These are phyloP conservation scores for Amauroascus niger DNA, from an alignment of 2,329 filamentous ascomycete species.

Conservation along the genomic window DNA sequence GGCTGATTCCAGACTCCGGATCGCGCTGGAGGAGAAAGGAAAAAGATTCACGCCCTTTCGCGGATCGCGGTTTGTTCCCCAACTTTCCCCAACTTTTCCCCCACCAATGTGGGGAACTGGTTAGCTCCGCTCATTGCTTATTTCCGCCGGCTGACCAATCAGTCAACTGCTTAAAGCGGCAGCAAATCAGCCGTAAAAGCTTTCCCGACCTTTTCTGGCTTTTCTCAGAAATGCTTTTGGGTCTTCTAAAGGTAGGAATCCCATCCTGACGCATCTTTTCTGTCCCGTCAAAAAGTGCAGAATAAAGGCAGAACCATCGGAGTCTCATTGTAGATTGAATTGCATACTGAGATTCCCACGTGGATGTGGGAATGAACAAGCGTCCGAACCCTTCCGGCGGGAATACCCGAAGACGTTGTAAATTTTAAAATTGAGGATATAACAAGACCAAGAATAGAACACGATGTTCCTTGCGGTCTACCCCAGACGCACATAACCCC, in stretches of 20 bases:
- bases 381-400: neutral
- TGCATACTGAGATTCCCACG: neutral
- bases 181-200: neutral
- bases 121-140: neutral
- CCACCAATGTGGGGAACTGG: neutral
- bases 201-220: neutral
- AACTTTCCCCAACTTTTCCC: neutral
- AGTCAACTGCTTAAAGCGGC: neutral
- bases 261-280: no score
- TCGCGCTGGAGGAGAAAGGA: neutral
- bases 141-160: neutral
- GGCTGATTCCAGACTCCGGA: neutral
- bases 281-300: no score
- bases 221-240: neutral
- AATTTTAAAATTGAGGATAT: neutral
- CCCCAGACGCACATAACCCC: neutral
- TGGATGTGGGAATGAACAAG: neutral
- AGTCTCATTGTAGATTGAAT: neutral
- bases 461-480: neutral
- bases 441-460: neutral
- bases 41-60: neutral
- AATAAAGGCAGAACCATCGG: neutral
- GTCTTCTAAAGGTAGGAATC: no score
- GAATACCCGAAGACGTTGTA: neutral
- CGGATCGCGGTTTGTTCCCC: neutral